phyloP scores from a whole-genome alignment of 2,329 filamentous ascomycete species.

The Fusarium sp. region DNA sequence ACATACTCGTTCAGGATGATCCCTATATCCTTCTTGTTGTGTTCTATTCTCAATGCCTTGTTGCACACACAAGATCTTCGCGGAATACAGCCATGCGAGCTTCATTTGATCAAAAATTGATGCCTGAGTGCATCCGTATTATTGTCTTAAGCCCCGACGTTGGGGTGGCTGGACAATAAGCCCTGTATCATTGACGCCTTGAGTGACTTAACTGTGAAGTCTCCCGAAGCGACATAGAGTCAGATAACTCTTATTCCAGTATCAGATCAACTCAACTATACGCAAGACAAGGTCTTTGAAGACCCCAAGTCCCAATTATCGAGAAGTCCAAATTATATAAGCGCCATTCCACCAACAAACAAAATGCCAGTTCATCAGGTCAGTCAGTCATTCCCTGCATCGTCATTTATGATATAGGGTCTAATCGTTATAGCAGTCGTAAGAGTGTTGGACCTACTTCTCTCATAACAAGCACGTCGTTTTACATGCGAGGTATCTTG shows the following conservation, averaged over 20 bases:
- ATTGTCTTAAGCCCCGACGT: slow-evolving; percentile 62
- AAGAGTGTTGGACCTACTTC: slow-evolving; percentile 14
- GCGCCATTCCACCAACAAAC: slow-evolving; percentile 1
- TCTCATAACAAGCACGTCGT: slow-evolving; percentile 9
- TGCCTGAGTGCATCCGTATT: slow-evolving; percentile 38
- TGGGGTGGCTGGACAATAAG: slow-evolving; percentile 60
- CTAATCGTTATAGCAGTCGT: neutral
- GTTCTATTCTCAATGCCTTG: slow-evolving; percentile 23
- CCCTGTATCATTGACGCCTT: slow-evolving; percentile 39
- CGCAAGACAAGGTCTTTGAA: neutral
- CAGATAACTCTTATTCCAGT: slow-evolving; percentile 22
- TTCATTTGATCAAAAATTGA: slow-evolving; percentile 7
- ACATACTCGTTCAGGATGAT: slow-evolving; percentile 20
- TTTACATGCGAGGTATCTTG: neutral
- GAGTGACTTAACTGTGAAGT: slow-evolving; percentile 33
- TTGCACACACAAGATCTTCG: slow-evolving; percentile 37
- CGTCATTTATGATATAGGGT: slow-evolving; percentile 16
- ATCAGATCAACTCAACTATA: slow-evolving; percentile 4
- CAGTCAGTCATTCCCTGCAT: neutral
- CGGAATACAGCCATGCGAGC: slow-evolving; percentile 40
- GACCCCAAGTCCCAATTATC: neutral
- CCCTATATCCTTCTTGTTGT: slow-evolving; percentile 23
- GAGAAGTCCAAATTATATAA: neutral
- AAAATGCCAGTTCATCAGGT: slow-evolving; percentile 39
- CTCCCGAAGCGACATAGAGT: slow-evolving; percentile 40